A percentile compares a stretch with the other conserved stretches of the same genome.
phyloP scores from a whole-genome alignment of 495 filamentous ascomycete species.

The Hypoxylon fragiforme region DNA sequence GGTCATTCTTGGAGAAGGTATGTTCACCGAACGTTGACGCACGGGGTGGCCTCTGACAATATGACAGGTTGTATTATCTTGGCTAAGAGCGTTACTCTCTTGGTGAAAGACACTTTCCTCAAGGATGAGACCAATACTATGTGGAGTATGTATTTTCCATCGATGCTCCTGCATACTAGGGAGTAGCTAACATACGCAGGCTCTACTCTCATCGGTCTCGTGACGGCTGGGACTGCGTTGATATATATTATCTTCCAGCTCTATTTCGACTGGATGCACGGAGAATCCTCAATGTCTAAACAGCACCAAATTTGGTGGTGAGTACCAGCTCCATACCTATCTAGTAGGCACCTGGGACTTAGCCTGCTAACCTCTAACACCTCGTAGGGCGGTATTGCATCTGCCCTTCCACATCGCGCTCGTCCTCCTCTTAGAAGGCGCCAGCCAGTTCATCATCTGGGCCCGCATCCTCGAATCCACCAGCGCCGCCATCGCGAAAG shows the following conservation, averaged over 20 bases:
- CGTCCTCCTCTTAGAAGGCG: conserved; percentile 37
- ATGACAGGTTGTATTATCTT: conserved; percentile 28
- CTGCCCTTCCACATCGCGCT: conserved; percentile 68
- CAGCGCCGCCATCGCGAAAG: conserved; percentile 6
- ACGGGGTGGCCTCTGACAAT: not conserved
- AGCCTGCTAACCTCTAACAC: conserved; percentile 12
- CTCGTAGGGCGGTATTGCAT: conserved; percentile 59
- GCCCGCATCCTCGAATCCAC: conserved; percentile 32
- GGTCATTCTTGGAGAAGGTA: conserved; percentile 70
- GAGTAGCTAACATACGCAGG: conserved; percentile 31
- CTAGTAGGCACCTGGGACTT: conserved; percentile 7
- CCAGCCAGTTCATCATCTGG: conserved; percentile 45
- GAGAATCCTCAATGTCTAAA: conserved; percentile 56
- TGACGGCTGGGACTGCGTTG: conserved; percentile 51
- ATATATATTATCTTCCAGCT: conserved; percentile 71
- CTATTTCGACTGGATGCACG: conserved; percentile 65
- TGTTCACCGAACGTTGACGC: conserved; percentile 16
- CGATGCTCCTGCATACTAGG: conserved; percentile 1
- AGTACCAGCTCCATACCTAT: conserved; percentile 58
- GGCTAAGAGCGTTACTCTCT: conserved; percentile 26
- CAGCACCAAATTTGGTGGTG: conserved; percentile 34
- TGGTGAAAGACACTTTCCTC: conserved; percentile 33
- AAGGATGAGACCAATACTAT: conserved; percentile 49
- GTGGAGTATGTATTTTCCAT: conserved; percentile 34
- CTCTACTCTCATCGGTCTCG: conserved; percentile 38